A percentile compares a stretch with the other conserved stretches of the same genome.
phyloP scores from a whole-genome alignment of 2,329 filamentous ascomycete genomes.

The Ascochyta viciae-villosae region DNA sequence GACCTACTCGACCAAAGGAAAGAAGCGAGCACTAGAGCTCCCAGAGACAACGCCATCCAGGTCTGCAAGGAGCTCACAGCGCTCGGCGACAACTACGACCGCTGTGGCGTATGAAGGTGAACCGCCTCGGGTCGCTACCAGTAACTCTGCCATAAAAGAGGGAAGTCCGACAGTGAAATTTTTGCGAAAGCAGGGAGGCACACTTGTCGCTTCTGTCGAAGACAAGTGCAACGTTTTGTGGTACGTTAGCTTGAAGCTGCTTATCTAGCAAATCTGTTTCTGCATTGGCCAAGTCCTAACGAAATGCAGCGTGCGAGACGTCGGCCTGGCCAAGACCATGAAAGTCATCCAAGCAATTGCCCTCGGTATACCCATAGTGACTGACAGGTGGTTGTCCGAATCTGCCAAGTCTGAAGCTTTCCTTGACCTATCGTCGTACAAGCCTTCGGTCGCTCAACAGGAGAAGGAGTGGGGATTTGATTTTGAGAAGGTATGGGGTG shows the following conservation, averaged over 20 bases:
- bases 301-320: slow-evolving; percentile 46
- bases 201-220: slow-evolving; percentile 41
- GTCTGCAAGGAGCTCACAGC: slow-evolving; percentile 31
- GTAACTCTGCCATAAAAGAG: slow-evolving; percentile 40
- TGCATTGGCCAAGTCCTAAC: slow-evolving; percentile 19
- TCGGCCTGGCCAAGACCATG: slow-evolving; percentile 51
- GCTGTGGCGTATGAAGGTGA: slow-evolving; percentile 32
- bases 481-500: slow-evolving; percentile 39
- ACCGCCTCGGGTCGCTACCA: slow-evolving; percentile 42
- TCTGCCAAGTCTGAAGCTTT: slow-evolving; percentile 47
- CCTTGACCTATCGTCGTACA: slow-evolving; percentile 44
- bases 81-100: slow-evolving; percentile 14
- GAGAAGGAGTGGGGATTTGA: slow-evolving; percentile 52
- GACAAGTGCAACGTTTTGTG: slow-evolving; percentile 43
- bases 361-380: slow-evolving; percentile 54
- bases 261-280: too few relatives aligned
- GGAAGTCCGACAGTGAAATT: slow-evolving; percentile 39
- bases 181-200: slow-evolving; percentile 43
- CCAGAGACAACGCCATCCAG: slow-evolving; percentile 21
- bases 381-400: slow-evolving; percentile 55
- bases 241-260: slow-evolving; percentile 24
- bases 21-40: slow-evolving; percentile 13
- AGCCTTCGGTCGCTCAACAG: slow-evolving; percentile 41
- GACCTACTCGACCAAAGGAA: slow-evolving; percentile 17
- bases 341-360: slow-evolving; percentile 56